Conservation (phyloP, 2,329 filamentous ascomycete genomes). For the Botryotinia convoluta region DNA sequence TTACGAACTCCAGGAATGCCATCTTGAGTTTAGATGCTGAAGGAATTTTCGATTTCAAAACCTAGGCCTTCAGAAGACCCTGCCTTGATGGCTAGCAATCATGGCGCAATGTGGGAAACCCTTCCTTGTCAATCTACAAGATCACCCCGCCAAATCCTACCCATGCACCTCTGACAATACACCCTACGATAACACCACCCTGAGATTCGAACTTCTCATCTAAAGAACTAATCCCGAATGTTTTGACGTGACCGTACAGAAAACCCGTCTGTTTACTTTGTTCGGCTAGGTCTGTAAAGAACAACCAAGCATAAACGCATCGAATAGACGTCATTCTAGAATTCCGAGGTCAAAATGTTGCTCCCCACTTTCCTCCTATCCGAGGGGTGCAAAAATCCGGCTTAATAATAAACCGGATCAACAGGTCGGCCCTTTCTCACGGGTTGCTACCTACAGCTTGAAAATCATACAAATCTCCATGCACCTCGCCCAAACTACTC, state of each 20-base stretch:
- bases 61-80: background rate
- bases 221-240: background rate
- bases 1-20: background rate
- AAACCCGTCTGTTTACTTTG: background rate
- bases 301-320: background rate
- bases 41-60: background rate
- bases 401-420: background rate
- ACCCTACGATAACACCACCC: background rate
- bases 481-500: background rate
- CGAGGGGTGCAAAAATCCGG: background rate
- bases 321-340: background rate
- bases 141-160: background rate
- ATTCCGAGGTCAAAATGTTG: background rate
- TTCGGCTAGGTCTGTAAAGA: background rate
- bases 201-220: background rate
- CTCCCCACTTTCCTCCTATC: background rate
- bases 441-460: background rate
- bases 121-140: background rate
- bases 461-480: background rate
- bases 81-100: background rate
- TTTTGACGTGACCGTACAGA: background rate
- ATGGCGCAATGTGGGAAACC: background rate
- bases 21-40: background rate
- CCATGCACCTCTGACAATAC: background rate
- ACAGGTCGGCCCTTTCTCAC: background rate